Evolutionary conservation across 2,329 filamentous ascomycete genomes (phyloP), one percentile per base, ranked within the genome.

Genomic region (Cytospora chrysosperma): DNA sequence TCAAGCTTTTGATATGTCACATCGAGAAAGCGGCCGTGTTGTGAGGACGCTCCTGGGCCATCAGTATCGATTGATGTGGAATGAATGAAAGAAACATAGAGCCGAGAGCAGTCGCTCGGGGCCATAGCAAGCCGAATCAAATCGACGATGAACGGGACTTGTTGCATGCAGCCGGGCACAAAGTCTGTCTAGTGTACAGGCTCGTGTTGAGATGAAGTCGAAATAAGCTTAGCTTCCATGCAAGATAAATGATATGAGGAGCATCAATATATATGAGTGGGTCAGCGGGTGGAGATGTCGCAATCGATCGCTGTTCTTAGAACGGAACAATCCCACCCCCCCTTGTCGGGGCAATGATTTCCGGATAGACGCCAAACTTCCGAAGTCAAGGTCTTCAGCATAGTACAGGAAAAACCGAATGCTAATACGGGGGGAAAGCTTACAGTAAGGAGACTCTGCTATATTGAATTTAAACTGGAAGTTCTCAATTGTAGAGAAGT

Each of bases 171-270:
- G 40, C n/a, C 40, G 17, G 40, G 40, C 32, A 34, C 15, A 34
- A 10, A 19, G 37, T 4, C 37, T 40, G 37, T 17, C 17, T 40
- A 17, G 17, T 40, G 37, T 17, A 40, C 8, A 17, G 37, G 17
- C 19, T 4, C 17, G 17, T 40, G 37, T 49, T 24, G 27, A 24
- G 24, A n/a, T 19, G 32, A 40, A 47, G 52, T 56, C 60, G 43
- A 52, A 56, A 65, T 54, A 59, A 65, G 63, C 52, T 59, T 63
- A 63, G 60, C 60, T 50, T 30, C 21, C 15, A 19, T 56, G 56
- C 53, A 50, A 30, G 21, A 26, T 8, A 34, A 24, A 51, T 62
- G 63, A 47, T 24, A 30, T 47, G n/a, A 9, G 1, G 1, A 47
- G n/a, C n/a, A 24, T 19, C n/a, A 24, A 2, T 47, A 24, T 24